Base-by-base conservation (phyloP, 2,329 filamentous ascomycete genomes). In the Neurospora sp. region DNA sequence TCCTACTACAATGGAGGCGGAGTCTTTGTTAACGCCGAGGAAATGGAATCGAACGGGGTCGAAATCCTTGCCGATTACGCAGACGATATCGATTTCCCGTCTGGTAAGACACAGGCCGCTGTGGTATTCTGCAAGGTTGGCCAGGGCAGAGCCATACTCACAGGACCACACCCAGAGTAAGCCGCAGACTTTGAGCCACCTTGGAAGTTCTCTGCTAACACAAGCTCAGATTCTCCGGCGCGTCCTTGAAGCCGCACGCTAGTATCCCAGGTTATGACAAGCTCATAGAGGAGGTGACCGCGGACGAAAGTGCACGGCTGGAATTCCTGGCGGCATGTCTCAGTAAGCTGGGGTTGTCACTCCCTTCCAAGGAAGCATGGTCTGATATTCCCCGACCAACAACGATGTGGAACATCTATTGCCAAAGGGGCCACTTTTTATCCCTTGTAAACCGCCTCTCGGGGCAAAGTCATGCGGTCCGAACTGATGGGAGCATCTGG, bases 1-100 rank as follows among this genome's bases (percentile, higher is more conserved):
- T 90, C 88, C 15, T 99, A 99, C 78, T 97, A 95, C 79, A 99
- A 99, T 75, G 96, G 96, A 0, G 96, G 96, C 0, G 94, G 96
- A 3, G 89, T 97, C 1, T 99, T 98, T 81, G 92, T 97, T 1
- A 90, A 96, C 80, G 90, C 91, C 1, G 84, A 85, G 3, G 87
- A 85, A 65, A 83, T 88, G 69, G 81, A 83, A 69, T 84, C 86
- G 38, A 81, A 85, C 72, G 91, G 90, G 1, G 88, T 97, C 0
- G 88, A 97, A 79, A 85, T 97, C 6, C 82, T 99, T 33, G 96
- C 95, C 1, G 91, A 85, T 70, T 99, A 96, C 77, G 85, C 85
- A 0, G 90, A 93, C 41, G 83, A 90, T 15, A 79, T 97, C 12
- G 88, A 91, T 74, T 91, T 97, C 3, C 90, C 96, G 69, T 85